Conservation (phyloP, 2,329 filamentous ascomycete genomes). For the Chaetomiaceae sp. region DNA sequence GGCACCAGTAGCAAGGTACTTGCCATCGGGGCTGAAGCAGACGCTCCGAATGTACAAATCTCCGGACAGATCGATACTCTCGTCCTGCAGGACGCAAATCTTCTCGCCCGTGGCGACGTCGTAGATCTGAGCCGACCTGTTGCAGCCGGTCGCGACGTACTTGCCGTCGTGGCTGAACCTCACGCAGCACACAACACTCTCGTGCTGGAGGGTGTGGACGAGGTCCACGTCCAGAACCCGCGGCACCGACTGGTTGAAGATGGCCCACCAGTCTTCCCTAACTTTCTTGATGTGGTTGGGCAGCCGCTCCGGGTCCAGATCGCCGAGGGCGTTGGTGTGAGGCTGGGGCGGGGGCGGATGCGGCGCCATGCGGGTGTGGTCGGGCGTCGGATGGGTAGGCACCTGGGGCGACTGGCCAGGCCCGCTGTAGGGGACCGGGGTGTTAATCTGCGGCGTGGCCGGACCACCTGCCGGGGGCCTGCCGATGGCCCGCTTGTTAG, state of each 20-base stretch:
- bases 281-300: slow-evolving; percentile 85
- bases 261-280: slow-evolving; percentile 88
- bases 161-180: slow-evolving; percentile 94
- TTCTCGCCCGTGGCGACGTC: slow-evolving; percentile 85
- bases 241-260: slow-evolving; percentile 90
- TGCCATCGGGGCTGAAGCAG: slow-evolving; percentile 96
- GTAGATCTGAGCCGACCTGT: slow-evolving; percentile 98
- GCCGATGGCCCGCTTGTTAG: slow-evolving; percentile 65
- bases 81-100: slow-evolving; percentile 85
- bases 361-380: slow-evolving; percentile 51
- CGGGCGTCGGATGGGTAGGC: slow-evolving; percentile 70
- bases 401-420: slow-evolving; percentile 80
- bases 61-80: slow-evolving; percentile 77
- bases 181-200: slow-evolving; percentile 97
- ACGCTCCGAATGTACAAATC: slow-evolving; percentile 97
- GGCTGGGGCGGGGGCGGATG: slow-evolving; percentile 40
- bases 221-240: slow-evolving; percentile 90
- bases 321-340: slow-evolving; percentile 65
- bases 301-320: slow-evolving; percentile 81
- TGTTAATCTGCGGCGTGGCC: slow-evolving; percentile 88
- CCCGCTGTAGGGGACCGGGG: slow-evolving; percentile 79
- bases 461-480: slow-evolving; percentile 64
- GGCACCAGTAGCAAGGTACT: slow-evolving; percentile 89
- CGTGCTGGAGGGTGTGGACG: slow-evolving; percentile 86
- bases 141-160: slow-evolving; percentile 94